phyloP scores from a whole-genome alignment of 1,284 basidiomycete species.

The Leccinum angustisporum region DNA sequence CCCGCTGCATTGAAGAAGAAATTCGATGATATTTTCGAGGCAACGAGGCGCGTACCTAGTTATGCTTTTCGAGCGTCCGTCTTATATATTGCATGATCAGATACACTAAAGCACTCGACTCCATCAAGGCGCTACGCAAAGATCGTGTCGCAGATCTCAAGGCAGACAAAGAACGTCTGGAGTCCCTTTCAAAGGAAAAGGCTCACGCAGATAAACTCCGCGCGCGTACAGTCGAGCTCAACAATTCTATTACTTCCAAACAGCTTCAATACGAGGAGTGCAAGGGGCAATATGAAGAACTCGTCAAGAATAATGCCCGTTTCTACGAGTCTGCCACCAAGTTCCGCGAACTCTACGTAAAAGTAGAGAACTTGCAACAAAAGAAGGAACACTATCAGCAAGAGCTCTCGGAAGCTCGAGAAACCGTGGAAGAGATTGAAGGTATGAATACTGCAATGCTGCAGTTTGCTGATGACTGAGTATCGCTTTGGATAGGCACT shows the following conservation, averaged over 20 bases:
- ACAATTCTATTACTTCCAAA: conserved; percentile 64
- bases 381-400: conserved; percentile 55
- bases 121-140: conserved; percentile 88
- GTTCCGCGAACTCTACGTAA: conserved; percentile 82
- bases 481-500: conserved; percentile 50
- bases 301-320: conserved; percentile 75
- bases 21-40: conserved; percentile 99
- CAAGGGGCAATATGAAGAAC: conserved; percentile 61
- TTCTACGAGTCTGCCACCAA: conserved; percentile 84
- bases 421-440: conserved; percentile 70
- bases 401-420: conserved; percentile 63
- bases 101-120: conserved; percentile 95
- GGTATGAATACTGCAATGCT: conserved; percentile 43
- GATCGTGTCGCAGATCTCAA: conserved; percentile 91
- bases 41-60: conserved; percentile 68
- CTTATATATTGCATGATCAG: conserved; percentile 39
- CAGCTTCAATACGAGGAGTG: conserved; percentile 75
- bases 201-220: conserved; percentile 83
- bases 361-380: conserved; percentile 67
- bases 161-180: conserved; percentile 87
- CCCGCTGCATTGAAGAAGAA: conserved; percentile 94
- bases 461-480: background rate
- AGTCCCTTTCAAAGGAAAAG: conserved; percentile 82
- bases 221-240: conserved; percentile 64
- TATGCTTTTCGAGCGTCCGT: no score